phyloP scores from a whole-genome alignment of 768 basidiomycete genomes.

The Tubosaeta brunneosetosa region DNA sequence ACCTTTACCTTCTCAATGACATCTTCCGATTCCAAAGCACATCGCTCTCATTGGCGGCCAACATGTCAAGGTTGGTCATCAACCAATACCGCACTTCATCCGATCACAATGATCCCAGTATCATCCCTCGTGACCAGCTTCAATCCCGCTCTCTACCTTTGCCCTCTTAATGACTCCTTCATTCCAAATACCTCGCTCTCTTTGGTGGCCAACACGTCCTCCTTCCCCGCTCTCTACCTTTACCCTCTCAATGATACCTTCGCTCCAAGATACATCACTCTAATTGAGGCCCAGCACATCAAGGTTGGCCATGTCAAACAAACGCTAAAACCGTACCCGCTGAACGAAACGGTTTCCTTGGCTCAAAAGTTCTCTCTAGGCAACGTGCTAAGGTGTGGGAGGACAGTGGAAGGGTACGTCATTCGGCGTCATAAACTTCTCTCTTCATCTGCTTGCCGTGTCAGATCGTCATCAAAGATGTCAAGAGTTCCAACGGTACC shows the following conservation, averaged over 20 bases:
- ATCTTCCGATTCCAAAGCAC: too few species aligned
- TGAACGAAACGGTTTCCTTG: conserved; percentile 95
- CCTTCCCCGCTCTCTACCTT: conserved; percentile 53
- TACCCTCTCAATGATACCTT: conserved; percentile 96
- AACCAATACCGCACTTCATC: too few species aligned
- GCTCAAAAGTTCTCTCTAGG: conserved; percentile 89
- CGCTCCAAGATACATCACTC: conserved; percentile 89
- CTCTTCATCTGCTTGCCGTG: conserved; percentile 8
- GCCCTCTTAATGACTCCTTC: too few species aligned
- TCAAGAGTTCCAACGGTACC: conserved; percentile 96
- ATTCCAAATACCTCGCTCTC: too few species aligned
- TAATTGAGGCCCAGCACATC: conserved; percentile 57
- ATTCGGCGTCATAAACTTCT: background rate
- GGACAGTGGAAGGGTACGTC: conserved; percentile 73
- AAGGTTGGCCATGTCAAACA: conserved; percentile 91
- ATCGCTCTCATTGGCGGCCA: too few species aligned
- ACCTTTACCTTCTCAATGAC: too few species aligned
- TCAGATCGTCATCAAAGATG: conserved; percentile 97
- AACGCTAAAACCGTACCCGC: conserved; percentile 92
- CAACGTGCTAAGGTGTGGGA: conserved; percentile 99
- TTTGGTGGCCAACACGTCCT: too few species aligned
- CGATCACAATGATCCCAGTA: too few species aligned
- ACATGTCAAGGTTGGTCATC: too few species aligned
- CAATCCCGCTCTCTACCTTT: too few species aligned
- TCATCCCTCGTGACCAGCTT: too few species aligned